phyloP scores from a whole-genome alignment of 2,329 filamentous ascomycete species.

The Ceratocystis variospora region DNA sequence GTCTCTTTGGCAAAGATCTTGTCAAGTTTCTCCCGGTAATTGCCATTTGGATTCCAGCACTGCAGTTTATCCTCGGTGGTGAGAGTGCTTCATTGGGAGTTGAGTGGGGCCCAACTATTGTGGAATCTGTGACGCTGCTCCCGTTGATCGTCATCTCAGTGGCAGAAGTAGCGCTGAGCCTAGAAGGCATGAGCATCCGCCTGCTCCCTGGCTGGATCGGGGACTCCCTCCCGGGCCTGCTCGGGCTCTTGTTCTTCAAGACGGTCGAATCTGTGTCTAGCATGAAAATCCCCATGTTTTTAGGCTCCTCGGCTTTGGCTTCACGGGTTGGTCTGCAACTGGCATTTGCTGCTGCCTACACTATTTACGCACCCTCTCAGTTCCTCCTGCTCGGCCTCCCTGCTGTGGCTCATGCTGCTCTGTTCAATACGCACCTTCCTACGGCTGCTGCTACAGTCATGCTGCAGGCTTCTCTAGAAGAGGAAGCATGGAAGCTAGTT shows the following conservation, averaged over 20 bases:
- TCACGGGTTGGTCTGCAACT: constrained; percentile 62
- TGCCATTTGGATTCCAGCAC: constrained; percentile 58
- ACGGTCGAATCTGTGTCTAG: constrained; percentile 32
- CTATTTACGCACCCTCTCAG: constrained; percentile 32
- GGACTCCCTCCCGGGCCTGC: constrained; percentile 51
- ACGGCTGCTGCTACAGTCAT: constrained; percentile 43
- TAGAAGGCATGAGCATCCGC: constrained; percentile 27
- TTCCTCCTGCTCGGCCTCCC: constrained; percentile 54
- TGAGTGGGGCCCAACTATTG: constrained; percentile 58
- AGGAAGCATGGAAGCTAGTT: constrained; percentile 58
- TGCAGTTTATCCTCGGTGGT: constrained; percentile 58
- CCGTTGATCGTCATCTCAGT: constrained; percentile 52
- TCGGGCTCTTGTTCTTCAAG: constrained; percentile 52
- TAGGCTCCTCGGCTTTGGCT: constrained; percentile 50
- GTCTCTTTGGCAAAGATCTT: constrained; percentile 29
- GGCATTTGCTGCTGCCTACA: constrained; percentile 49
- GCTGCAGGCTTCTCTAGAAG: constrained; percentile 52
- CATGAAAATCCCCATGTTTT: constrained; percentile 32
- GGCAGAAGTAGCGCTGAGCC: constrained; percentile 46
- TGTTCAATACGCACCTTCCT: constrained; percentile 61
- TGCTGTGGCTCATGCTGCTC: constrained; percentile 55
- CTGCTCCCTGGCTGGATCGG: constrained; percentile 43
- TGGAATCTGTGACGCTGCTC: constrained; percentile 59
- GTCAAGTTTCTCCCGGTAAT: constrained; percentile 52
- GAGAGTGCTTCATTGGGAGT: constrained; percentile 53